These are phyloP conservation scores for Mycena rebaudengoi DNA, from an alignment of 768 basidiomycete species.

Conservation along the genomic window DNA sequence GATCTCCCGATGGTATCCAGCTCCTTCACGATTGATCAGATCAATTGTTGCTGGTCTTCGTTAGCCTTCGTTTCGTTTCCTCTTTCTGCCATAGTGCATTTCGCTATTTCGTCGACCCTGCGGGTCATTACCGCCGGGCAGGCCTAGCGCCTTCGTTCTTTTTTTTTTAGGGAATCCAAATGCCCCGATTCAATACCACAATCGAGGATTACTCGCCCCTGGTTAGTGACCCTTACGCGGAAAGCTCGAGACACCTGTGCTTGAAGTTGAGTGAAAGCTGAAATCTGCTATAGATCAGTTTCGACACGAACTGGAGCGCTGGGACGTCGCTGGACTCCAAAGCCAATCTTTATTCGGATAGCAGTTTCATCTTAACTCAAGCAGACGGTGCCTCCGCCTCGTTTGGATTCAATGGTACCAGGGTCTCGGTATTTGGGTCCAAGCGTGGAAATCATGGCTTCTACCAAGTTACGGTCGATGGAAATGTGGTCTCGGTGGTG, in stretches of 20 bases:
- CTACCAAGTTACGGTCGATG: constrained; percentile 35
- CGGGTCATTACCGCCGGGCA: constrained; percentile 20
- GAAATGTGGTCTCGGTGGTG: constrained; percentile 8
- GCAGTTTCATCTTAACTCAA: constrained; percentile 36
- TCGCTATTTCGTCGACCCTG: constrained; percentile 27
- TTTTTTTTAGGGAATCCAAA: constrained; percentile 18
- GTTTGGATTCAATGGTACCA: constrained; percentile 50
- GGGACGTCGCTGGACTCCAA: constrained; percentile 30
- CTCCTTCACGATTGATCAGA: not conserved
- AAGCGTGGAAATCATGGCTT: constrained; percentile 49
- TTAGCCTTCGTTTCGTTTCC: constrained; percentile 14
- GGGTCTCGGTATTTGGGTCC: constrained; percentile 49
- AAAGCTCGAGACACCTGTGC: no score
- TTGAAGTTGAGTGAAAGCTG: no score
- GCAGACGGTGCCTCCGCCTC: constrained; percentile 34
- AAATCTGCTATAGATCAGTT: no score
- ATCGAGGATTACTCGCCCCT: constrained; percentile 46
- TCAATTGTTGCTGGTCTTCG: not conserved
- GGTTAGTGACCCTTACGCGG: constrained; percentile 32
- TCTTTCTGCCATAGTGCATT: constrained; percentile 19
- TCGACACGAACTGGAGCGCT: constrained; percentile 29
- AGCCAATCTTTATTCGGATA: constrained; percentile 16
- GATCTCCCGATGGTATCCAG: not conserved
- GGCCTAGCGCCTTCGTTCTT: not conserved
- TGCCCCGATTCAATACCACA: constrained; percentile 42